Conservation (phyloP, 495 filamentous ascomycete species). For the Talaromyces ruber region DNA sequence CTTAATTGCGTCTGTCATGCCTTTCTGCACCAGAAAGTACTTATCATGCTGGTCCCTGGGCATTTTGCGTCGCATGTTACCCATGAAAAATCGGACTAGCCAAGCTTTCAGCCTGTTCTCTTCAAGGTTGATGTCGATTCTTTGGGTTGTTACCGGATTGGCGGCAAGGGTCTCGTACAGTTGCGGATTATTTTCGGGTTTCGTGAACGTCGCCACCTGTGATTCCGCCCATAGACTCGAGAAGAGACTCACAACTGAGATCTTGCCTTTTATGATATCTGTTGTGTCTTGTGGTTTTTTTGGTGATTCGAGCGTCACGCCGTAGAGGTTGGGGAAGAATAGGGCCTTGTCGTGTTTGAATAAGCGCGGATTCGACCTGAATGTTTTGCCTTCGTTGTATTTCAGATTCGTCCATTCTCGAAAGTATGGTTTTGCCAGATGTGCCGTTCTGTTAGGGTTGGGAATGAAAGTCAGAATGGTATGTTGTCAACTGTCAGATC, state of each 20-base stretch:
- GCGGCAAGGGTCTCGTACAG: conserved; percentile 43
- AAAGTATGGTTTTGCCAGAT: conserved; percentile 78
- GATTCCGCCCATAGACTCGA: conserved; percentile 74
- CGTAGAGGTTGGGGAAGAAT: conserved; percentile 88
- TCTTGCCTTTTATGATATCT: conserved; percentile 53
- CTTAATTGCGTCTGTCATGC: conserved; percentile 63
- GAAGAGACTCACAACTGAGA: conserved; percentile 74
- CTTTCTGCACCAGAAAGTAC: conserved; percentile 79
- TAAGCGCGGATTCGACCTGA: conserved; percentile 64
- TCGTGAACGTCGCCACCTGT: conserved; percentile 66
- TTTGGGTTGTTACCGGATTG: conserved; percentile 46
- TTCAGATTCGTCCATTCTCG: conserved; percentile 82
- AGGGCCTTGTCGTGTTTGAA: conserved; percentile 70
- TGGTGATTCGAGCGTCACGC: conserved; percentile 55
- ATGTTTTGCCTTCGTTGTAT: conserved; percentile 79
- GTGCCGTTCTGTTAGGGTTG: conserved; percentile 29
- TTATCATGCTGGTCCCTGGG: conserved; percentile 52
- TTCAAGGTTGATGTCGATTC: conserved; percentile 80
- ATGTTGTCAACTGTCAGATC: background rate
- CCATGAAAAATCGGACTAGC: conserved; percentile 64
- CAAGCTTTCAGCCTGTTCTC: conserved; percentile 66
- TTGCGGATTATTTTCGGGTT: conserved; percentile 52
- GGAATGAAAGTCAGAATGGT: background rate
- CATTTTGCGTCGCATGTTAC: conserved; percentile 46
- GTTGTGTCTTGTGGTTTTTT: conserved; percentile 58